Conservation (phyloP, 306 rosid genomes). For the Medicago lupulina region DNA sequence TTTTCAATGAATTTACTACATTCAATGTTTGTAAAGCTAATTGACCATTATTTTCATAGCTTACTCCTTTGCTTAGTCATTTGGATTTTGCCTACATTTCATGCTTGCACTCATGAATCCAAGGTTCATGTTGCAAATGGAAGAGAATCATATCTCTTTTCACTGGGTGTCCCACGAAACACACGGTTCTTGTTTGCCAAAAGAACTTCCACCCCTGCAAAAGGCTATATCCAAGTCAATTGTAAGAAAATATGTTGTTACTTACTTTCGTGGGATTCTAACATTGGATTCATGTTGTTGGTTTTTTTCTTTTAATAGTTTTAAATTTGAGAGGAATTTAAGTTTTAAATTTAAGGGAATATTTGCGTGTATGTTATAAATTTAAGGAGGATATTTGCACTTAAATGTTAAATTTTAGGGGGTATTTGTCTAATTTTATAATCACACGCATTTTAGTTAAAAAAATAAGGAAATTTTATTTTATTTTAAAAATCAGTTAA, state of each 20-base stretch:
- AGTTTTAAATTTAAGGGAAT: too few relatives aligned
- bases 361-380: too few relatives aligned
- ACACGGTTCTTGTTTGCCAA: constrained; percentile 94
- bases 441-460: too few relatives aligned
- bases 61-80: constrained; percentile 16
- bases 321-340: too few relatives aligned
- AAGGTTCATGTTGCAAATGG: constrained; percentile 99
- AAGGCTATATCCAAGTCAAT: constrained; percentile 91
- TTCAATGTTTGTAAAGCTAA: constrained; percentile 6
- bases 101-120: constrained; percentile 42
- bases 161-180: constrained; percentile 91
- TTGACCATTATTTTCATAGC: constrained; percentile 32
- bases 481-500: too few relatives aligned
- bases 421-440: too few relatives aligned
- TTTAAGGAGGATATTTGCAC: too few relatives aligned
- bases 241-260: constrained; percentile 60
- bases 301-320: constrained; percentile 29
- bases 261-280: constrained; percentile 29
- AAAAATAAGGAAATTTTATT: too few relatives aligned
- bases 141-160: constrained; percentile 89
- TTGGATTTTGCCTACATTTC: constrained; percentile 27
- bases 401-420: too few relatives aligned
- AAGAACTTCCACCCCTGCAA: constrained; percentile 83
- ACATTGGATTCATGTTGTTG: constrained; percentile 17
- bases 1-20: constrained; percentile 8